phyloP scores from a whole-genome alignment of 2,329 filamentous ascomycete species.

The Lizonia empirigonia region DNA sequence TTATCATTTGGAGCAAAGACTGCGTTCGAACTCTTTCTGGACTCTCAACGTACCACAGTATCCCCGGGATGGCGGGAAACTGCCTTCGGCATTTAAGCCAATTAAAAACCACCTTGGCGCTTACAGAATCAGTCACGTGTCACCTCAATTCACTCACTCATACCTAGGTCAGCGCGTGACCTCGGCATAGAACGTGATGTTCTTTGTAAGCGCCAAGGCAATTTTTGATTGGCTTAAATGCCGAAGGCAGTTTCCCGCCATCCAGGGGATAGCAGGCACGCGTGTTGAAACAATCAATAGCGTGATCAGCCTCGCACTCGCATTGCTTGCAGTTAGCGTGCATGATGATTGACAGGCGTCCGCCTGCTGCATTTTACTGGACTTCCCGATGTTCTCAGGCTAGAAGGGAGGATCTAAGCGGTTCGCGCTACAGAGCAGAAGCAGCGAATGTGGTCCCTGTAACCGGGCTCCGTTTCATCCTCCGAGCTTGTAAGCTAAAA shows the following conservation, averaged over 20 bases:
- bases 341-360: constrained; percentile 18
- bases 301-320: constrained; percentile 17
- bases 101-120: no score
- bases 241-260: no score
- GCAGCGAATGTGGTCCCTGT: constrained; percentile 18
- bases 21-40: constrained; percentile 2
- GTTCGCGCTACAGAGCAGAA: constrained; percentile 15
- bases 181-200: no score
- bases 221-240: no score
- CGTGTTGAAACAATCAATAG: constrained; percentile 21
- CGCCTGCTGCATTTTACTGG: constrained; percentile 12
- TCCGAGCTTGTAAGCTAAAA: constrained; percentile 25
- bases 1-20: constrained; percentile 1
- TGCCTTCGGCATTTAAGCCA: no score
- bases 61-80: no score
- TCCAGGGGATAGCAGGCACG: no score
- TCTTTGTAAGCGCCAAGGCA: no score
- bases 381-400: constrained; percentile 9
- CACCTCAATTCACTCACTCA: no score
- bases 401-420: constrained; percentile 15
- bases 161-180: no score
- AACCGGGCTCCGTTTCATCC: constrained; percentile 26
- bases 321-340: constrained; percentile 5
- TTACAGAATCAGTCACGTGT: no score
- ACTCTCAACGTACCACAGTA: constrained; percentile 9